Conservation (phyloP, 2,329 filamentous ascomycete genomes). For the Daldinia sp. region DNA sequence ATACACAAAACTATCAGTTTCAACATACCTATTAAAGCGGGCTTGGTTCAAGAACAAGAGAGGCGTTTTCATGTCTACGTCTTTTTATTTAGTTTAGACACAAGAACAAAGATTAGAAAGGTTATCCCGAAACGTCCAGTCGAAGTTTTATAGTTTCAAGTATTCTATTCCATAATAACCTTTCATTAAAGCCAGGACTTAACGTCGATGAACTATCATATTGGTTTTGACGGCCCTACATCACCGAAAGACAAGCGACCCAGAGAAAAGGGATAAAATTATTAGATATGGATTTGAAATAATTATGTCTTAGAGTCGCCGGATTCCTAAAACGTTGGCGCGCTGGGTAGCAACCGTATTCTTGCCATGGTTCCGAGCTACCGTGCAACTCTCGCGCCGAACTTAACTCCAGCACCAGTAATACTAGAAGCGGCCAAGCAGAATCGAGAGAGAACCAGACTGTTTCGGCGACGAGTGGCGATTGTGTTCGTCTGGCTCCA, state of each 20-base stretch:
- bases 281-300: not conserved
- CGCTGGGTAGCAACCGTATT: not conserved
- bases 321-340: not conserved
- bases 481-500: not conserved
- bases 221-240: too few species aligned
- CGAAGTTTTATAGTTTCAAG: too few species aligned
- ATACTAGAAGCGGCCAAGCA: not conserved
- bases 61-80: too few species aligned
- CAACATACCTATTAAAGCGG: too few species aligned
- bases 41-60: too few species aligned
- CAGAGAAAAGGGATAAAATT: not conserved
- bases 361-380: not conserved
- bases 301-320: not conserved
- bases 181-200: too few species aligned
- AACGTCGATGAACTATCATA: too few species aligned
- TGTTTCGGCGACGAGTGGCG: not conserved
- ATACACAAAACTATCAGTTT: too few species aligned
- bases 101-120: too few species aligned
- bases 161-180: too few species aligned
- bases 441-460: not conserved
- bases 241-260: not conserved
- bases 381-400: not conserved
- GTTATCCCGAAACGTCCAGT: too few species aligned
- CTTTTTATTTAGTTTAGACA: too few species aligned
- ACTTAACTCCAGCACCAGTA: not conserved